phyloP scores from a whole-genome alignment of 495 filamentous ascomycete species.

The Talaromyces trachyspermus region DNA sequence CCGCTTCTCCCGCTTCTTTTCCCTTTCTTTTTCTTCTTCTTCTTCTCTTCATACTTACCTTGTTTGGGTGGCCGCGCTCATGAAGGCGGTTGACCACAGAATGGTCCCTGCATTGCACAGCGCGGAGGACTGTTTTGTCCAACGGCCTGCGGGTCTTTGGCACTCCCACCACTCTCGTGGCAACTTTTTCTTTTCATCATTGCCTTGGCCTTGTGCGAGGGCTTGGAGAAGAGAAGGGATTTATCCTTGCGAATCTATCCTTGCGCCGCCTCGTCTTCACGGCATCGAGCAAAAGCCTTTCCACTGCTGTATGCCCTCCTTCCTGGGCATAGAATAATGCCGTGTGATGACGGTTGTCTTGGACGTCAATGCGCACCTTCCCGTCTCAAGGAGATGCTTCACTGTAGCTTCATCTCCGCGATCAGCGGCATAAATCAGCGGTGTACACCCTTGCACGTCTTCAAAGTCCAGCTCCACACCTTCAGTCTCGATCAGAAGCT shows the following conservation, averaged over 20 bases:
- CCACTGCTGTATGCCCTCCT: too few relatives aligned
- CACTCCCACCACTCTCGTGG: conserved; percentile 40
- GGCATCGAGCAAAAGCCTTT: too few relatives aligned
- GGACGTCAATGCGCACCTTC: too few relatives aligned
- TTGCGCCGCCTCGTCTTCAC: too few relatives aligned
- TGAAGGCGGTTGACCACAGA: conserved; percentile 49
- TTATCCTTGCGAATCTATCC: too few relatives aligned
- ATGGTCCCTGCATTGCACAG: conserved; percentile 73
- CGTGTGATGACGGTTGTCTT: too few relatives aligned
- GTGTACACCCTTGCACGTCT: conserved; percentile 10
- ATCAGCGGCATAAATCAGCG: neutral
- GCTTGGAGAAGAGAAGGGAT: conserved; percentile 50
- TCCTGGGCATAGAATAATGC: too few relatives aligned
- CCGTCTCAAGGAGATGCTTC: too few relatives aligned
- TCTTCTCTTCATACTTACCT: conserved; percentile 70
- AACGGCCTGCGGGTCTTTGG: conserved; percentile 64
- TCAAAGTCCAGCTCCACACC: conserved; percentile 15
- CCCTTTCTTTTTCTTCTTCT: conserved; percentile 25
- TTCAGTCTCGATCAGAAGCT: conserved; percentile 12
- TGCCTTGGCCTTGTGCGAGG: conserved; percentile 33
- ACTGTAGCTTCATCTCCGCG: too few relatives aligned
- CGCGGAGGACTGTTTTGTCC: conserved; percentile 59
- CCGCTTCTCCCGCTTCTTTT: conserved; percentile 14
- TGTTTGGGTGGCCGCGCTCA: conserved; percentile 58
- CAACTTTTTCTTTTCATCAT: conserved; percentile 51